Evolutionary conservation across 768 basidiomycete genomes (phyloP).

Genomic region (Gloeopeniophorella convolvens): DNA sequence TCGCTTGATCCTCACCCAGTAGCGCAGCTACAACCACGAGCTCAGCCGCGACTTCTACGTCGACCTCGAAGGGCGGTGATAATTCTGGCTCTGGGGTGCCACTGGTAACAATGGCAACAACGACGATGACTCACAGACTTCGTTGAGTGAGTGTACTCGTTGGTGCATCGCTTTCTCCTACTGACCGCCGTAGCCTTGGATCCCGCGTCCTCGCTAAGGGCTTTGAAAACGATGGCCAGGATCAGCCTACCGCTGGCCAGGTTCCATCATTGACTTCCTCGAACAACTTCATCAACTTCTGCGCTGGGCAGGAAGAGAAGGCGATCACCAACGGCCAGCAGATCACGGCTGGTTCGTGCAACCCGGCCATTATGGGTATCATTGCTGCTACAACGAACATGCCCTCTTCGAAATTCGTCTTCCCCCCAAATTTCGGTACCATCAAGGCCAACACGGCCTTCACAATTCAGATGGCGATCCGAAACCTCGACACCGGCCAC

Average conservation of each 20-base stretch:
- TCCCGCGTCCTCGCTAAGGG: constrained; percentile 38
- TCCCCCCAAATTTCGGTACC: constrained; percentile 34
- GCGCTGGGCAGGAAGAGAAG: constrained; percentile 28
- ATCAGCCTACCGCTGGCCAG: constrained; percentile 33
- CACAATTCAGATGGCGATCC: constrained; percentile 34
- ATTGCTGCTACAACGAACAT: constrained; percentile 39
- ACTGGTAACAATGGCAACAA: not conserved
- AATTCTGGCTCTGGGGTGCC: too few species aligned
- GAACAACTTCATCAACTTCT: constrained; percentile 68
- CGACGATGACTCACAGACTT: constrained; percentile 13
- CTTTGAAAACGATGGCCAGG: constrained; percentile 47
- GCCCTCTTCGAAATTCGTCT: constrained; percentile 43
- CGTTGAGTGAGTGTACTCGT: constrained; percentile 24
- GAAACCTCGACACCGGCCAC: constrained; percentile 37
- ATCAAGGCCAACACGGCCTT: constrained; percentile 38
- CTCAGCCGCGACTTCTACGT: too few species aligned
- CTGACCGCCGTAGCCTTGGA: constrained; percentile 31
- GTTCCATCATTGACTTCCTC: constrained; percentile 43
- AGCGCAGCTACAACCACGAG: too few species aligned
- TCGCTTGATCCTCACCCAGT: too few species aligned
- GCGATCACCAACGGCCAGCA: constrained; percentile 43
- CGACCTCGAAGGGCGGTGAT: too few species aligned
- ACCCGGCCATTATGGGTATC: constrained; percentile 34
- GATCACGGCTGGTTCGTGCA: constrained; percentile 33
- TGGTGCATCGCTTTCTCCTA: not conserved